Evolutionary conservation across 306 rosid species (phyloP), one percentile per base, ranked within the genome.

Genomic region (Glycine tomentella): DNA sequence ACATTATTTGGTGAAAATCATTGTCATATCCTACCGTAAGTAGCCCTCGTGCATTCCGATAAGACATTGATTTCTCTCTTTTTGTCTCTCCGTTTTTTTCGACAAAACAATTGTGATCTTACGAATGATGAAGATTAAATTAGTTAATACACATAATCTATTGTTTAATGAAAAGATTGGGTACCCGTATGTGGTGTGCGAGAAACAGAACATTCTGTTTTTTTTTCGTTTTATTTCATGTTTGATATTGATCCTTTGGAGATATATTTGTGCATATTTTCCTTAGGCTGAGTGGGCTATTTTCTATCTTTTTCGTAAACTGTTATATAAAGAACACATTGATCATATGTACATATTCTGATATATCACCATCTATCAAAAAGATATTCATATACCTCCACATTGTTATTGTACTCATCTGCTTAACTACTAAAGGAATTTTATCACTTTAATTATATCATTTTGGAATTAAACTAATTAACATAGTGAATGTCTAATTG

Each of bases 1-100:
- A 33, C 63, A 25, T 17, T 78, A 73, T 78, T 78, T 36, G 77
- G 61, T 9, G 46, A 62, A 78, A 81, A 85, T 73, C 81, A 73
- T 74, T 59, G 75, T 65, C 80, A 64, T 81, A 31, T 38, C 57
- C 67, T 71, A 15, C 73, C 46, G 3, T 48, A 55, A 49, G 20
- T 63, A 25, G 33, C 48, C 11, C 66, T 84, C 72, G 61, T 62
- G 79, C 10, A 9, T 36, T 80, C 64, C 50, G 2, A 65, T 6
- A 16, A 38, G 40, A 82, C 65, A 72, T 44, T 40, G 51, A 66
- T 83, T 72, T 45, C 70, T 63, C 45, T 17, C 31, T 12, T 82
- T 42, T 62, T 72, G 72, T 68, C 70, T 64, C n/a, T 40, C 56
- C 20, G 50, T 52, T 40, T 63, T 16, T 56, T 75, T 64, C 63